Evolutionary conservation across 2,329 filamentous ascomycete genomes (phyloP), one percentile per base, ranked within the genome.

Genomic region (Endocalyx cinctus): DNA sequence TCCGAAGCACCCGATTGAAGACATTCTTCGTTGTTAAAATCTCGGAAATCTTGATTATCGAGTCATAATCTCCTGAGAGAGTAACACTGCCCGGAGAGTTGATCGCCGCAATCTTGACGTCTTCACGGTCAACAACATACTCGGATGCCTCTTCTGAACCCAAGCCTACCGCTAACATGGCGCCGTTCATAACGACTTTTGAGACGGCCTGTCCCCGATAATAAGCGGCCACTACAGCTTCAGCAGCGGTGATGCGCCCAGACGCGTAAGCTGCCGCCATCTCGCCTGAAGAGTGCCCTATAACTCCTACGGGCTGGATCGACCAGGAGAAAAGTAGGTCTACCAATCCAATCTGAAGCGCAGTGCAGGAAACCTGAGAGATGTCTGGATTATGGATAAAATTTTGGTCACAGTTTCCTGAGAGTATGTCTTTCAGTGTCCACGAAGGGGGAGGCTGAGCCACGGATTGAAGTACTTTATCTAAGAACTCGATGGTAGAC

Each of bases 331-430:
- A 39, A 16, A 63, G 54, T 1, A 62, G 34, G 11, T 58, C 50
- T 5, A 62, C 52, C 3, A 64, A 34, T 5, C 50, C 60, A n/a
- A 63, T 50, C 34, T 65, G 57, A 0, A 62, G 32, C 4, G 48
- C 57, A 2, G 52, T 58, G 28, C 57, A 52, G 2, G 46, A 39
- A 0, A 56, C 41, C 35, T 64, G 59, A 1, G 50, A 47, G 7
- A 53, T 33, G 12, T 47, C 29, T 1, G 55, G 43, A 10, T 37
- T 34, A 11, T 41, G 26, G 5, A 43, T 11, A 4, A 28, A 10
- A 7, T 34, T 19, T 6, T 13, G 2, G 4, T 36, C 33, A n/a
- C 16, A 28, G 3, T 26, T 13, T 4, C 33, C 31, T 1, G n/a
- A 18, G 2, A 48, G 33, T 1, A 38, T 29, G 4, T 36, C 33